These are phyloP conservation scores for Pisolithus tinctorius DNA, from an alignment of 768 basidiomycete genomes.

Conservation along the genomic window DNA sequence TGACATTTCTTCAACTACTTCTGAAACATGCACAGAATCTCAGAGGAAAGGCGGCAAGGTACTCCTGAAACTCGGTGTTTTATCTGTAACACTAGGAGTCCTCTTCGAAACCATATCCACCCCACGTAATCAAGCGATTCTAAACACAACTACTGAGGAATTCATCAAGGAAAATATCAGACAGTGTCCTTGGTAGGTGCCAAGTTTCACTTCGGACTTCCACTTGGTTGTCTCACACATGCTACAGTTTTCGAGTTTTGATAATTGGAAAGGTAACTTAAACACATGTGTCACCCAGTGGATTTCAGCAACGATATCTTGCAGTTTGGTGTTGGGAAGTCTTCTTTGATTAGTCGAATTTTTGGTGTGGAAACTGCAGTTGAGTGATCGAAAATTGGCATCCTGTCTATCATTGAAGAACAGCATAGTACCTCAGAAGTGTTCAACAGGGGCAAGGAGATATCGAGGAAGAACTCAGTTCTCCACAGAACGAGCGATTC, in stretches of 20 bases:
- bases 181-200: background rate
- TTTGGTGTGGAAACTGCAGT: background rate
- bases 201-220: constrained; percentile 7
- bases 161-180: background rate
- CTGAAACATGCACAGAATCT: too few relatives aligned
- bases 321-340: constrained; percentile 4
- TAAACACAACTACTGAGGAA: too few relatives aligned
- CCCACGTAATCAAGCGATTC: too few relatives aligned
- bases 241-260: too few relatives aligned
- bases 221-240: too few relatives aligned
- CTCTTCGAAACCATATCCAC: too few relatives aligned
- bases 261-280: background rate
- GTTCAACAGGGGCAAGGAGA: background rate
- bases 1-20: too few relatives aligned
- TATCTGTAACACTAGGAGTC: too few relatives aligned
- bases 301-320: background rate
- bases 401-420: background rate
- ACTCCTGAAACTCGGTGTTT: too few relatives aligned
- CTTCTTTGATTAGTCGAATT: background rate
- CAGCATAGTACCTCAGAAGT: background rate
- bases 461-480: background rate
- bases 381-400: background rate
- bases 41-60: too few relatives aligned
- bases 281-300: background rate
- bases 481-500: constrained; percentile 4